A percentile compares a stretch with the other conserved stretches of the same genome.
Evolutionary conservation across 768 basidiomycete genomes (phyloP).

Genomic region (Daedaleopsis nitida): DNA sequence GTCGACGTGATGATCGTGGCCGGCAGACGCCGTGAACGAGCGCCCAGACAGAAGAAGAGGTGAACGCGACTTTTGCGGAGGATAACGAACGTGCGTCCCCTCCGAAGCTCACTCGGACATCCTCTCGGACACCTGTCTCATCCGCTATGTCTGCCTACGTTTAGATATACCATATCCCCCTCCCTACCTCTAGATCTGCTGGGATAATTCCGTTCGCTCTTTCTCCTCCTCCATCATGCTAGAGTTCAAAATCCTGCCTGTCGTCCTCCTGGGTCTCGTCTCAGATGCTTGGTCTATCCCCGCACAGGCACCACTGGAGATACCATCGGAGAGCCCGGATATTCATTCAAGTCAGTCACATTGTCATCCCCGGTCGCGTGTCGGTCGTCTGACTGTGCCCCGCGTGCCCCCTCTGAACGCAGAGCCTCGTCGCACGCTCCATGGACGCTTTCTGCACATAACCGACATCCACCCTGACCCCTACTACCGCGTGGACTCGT

Average conservation of each 20-base stretch:
- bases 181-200: slow-evolving; percentile 6
- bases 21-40: neutral
- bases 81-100: slow-evolving; percentile 24
- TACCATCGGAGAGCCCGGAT: slow-evolving; percentile 34
- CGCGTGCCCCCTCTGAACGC: neutral
- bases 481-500: slow-evolving; percentile 54
- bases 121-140: neutral
- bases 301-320: slow-evolving; percentile 41
- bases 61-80: neutral
- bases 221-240: slow-evolving; percentile 18
- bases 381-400: slow-evolving; percentile 19
- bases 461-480: slow-evolving; percentile 87
- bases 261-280: slow-evolving; percentile 27
- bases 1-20: neutral
- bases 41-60: neutral
- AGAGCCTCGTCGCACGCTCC: slow-evolving; percentile 45
- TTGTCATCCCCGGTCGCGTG: slow-evolving; percentile 4
- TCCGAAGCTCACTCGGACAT: neutral
- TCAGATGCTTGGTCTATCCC: slow-evolving; percentile 39
- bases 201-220: neutral
- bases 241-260: slow-evolving; percentile 22
- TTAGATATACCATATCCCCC: slow-evolving; percentile 13
- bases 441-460: slow-evolving; percentile 78
- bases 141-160: slow-evolving; percentile 10
- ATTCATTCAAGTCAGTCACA: slow-evolving; percentile 25